Conservation (phyloP, 345 rosid species). For the Theobroma cacao region DNA sequence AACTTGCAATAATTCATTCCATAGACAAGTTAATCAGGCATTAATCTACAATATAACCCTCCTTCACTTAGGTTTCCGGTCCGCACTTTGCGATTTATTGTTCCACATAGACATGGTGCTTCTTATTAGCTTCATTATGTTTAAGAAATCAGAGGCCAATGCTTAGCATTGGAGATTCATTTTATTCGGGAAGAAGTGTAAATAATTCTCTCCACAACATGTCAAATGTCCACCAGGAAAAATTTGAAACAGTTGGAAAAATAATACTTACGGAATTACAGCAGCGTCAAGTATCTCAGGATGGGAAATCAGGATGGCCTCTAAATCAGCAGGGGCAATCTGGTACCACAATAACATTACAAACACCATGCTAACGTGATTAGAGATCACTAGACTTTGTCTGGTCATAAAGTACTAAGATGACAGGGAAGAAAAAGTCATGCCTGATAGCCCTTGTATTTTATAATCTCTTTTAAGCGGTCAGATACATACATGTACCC, state of each 20-base stretch:
- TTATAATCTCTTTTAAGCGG: conserved; percentile 81
- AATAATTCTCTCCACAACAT: conserved; percentile 3
- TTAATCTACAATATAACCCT: neutral
- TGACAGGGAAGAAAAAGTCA: neutral
- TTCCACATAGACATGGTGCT: neutral
- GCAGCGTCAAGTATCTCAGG: conserved; percentile 76
- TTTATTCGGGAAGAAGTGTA: neutral
- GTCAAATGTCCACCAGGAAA: neutral
- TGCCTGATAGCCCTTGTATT: conserved; percentile 93
- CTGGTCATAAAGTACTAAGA: neutral
- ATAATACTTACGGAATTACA: conserved; percentile 55
- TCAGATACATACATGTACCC: conserved; percentile 68
- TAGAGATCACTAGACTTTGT: neutral
- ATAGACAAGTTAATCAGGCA: neutral
- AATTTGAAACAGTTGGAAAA: too few relatives aligned
- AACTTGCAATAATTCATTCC: neutral
- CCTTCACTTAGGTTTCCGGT: neutral
- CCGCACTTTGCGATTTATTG: neutral
- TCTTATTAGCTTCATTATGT: neutral
- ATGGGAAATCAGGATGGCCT: conserved; percentile 63
- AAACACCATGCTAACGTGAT: neutral
- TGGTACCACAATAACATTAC: conserved; percentile 23
- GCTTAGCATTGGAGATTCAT: neutral
- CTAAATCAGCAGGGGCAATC: conserved; percentile 94
- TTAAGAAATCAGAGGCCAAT: neutral